phyloP scores from a whole-genome alignment of 805 yeast genomes.

The Komagataella kurtzmanii region DNA sequence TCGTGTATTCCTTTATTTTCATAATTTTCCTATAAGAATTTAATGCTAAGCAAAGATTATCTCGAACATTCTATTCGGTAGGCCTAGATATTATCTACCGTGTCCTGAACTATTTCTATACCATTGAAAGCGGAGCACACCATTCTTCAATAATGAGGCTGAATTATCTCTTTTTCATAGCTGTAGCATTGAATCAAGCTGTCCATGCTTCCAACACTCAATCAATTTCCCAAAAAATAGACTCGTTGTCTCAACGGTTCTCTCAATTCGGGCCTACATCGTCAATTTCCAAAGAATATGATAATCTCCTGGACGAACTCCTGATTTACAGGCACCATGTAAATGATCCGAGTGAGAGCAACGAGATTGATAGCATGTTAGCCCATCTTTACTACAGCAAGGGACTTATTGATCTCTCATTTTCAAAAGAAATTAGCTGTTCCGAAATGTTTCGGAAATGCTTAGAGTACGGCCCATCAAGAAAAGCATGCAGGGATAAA shows the following conservation, averaged over 20 bases:
- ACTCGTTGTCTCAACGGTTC: not conserved
- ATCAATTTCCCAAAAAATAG: not conserved
- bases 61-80: not conserved
- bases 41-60: no score
- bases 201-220: not conserved
- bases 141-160: not conserved
- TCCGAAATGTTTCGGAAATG: conserved; percentile 36
- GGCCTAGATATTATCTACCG: not conserved
- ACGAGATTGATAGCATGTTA: conserved; percentile 5
- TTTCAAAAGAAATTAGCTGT: conserved; percentile 41
- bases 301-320: not conserved
- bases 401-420: conserved; percentile 45
- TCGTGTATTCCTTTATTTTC: no score
- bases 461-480: conserved; percentile 21
- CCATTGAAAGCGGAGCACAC: not conserved
- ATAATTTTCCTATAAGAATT: no score
- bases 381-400: conserved; percentile 41
- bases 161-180: not conserved
- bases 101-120: not conserved
- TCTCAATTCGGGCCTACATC: not conserved
- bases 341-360: not conserved
- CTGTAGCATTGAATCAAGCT: not conserved
- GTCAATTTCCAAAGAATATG: not conserved
- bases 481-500: conserved; percentile 35
- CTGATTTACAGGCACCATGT: not conserved